Percentiles rank a stretch among this genome's conserved stretches.
Conservation (phyloP, 75 land plant genomes). For the Larix kaempferi region DNA sequence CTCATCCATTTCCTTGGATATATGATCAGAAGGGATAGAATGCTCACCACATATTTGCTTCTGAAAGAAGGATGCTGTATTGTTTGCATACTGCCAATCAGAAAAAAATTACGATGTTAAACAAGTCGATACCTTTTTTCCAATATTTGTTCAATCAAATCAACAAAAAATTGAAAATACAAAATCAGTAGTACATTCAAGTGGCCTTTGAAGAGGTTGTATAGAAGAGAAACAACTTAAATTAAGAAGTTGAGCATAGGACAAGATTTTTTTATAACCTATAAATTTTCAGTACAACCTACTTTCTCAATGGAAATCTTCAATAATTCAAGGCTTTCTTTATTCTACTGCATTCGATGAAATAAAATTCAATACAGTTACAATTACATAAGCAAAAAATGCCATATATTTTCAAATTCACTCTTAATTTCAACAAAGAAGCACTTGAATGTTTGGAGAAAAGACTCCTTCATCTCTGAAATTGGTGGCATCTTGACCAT, state of each 20-base stretch:
- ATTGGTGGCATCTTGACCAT: conserved; percentile 98
- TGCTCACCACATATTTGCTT: conserved; percentile 72
- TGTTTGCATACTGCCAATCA: conserved; percentile 62
- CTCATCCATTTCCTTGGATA: conserved; percentile 98
- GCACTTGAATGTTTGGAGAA: conserved; percentile 97
- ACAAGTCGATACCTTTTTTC: not conserved
- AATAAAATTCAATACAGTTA: not conserved
- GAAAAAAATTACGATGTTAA: not conserved
- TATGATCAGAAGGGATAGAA: conserved; percentile 61
- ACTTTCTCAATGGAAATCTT: conserved; percentile 95
- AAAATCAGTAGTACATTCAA: not conserved
- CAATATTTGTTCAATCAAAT: not conserved
- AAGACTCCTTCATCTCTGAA: conserved; percentile 99
- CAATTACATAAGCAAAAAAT: not conserved
- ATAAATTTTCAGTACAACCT: conserved; percentile 93
- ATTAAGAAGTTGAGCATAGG: no score
- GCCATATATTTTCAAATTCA: not conserved
- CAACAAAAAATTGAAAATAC: not conserved
- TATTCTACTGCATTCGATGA: no score
- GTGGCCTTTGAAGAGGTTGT: no score
- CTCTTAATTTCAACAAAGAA: not conserved
- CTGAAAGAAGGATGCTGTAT: conserved; percentile 87
- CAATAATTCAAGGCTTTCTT: conserved; percentile 90
- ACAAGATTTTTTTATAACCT: no score
- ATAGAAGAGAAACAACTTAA: no score